These are phyloP conservation scores for Yueomyces sinensis DNA, from an alignment of 805 yeast species.

Conservation along the genomic window DNA sequence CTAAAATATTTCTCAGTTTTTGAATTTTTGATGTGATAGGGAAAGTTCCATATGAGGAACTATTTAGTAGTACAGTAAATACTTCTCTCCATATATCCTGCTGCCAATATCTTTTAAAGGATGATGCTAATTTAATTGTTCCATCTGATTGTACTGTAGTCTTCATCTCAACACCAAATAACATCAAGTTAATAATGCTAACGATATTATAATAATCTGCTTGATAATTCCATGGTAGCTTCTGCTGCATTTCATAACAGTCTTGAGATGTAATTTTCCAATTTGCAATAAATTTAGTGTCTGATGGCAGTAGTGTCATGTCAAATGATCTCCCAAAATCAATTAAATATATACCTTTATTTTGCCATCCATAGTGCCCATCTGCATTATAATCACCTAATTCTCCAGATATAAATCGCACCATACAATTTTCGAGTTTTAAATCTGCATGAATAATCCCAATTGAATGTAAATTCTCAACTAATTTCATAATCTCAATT, in stretches of 20 bases:
- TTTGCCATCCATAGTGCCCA: slow-evolving; percentile 34
- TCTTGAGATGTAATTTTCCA: slow-evolving; percentile 57
- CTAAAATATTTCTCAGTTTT: slow-evolving; percentile 4
- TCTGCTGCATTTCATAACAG: slow-evolving; percentile 53
- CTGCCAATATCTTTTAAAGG: slow-evolving; percentile 68
- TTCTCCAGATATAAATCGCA: slow-evolving; percentile 30
- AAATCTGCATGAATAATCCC: slow-evolving; percentile 77
- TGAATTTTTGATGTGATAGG: slow-evolving; percentile 31
- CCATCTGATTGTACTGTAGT: slow-evolving; percentile 23
- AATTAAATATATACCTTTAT: slow-evolving; percentile 47
- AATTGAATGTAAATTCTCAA: slow-evolving; percentile 47
- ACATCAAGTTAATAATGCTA: slow-evolving; percentile 52
- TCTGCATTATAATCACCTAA: slow-evolving; percentile 19
- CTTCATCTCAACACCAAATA: slow-evolving; percentile 56
- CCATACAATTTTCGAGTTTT: slow-evolving; percentile 79
- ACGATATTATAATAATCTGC: slow-evolving; percentile 81
- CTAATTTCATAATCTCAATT: slow-evolving; percentile 44
- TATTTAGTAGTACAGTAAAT: slow-evolving; percentile 52
- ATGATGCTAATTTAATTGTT: slow-evolving; percentile 26
- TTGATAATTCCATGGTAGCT: slow-evolving; percentile 60
- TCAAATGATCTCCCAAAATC: slow-evolving; percentile 81
- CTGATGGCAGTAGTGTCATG: slow-evolving; percentile 37
- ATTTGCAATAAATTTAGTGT: slow-evolving; percentile 41
- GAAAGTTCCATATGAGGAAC: slow-evolving; percentile 23
- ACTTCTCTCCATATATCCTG: slow-evolving; percentile 54